phyloP scores from a whole-genome alignment of 345 rosid genomes.

The Eucalyptus rudis region DNA sequence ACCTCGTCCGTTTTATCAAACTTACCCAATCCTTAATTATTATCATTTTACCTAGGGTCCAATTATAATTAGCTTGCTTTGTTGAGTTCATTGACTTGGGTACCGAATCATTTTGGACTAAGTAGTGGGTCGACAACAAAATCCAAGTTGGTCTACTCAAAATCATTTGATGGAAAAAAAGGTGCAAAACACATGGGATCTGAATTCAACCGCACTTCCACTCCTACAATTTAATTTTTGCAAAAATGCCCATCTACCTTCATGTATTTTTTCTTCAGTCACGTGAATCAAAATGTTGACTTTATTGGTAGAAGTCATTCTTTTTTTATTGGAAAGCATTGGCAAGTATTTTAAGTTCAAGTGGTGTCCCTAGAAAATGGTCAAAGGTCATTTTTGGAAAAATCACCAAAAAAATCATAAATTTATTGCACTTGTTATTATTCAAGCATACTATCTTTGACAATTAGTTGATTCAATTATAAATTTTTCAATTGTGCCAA shows the following conservation, averaged over 20 bases:
- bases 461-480: neutral
- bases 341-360: neutral
- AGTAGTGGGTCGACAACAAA: constrained; percentile 8
- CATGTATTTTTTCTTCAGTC: neutral
- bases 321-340: neutral
- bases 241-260: neutral
- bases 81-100: neutral
- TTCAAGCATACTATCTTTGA: neutral
- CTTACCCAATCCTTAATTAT: neutral
- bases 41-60: neutral
- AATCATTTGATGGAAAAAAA: neutral
- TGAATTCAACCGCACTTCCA: neutral
- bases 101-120: neutral
- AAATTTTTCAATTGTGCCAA: neutral
- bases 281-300: neutral
- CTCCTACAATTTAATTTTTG: neutral
- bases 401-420: neutral
- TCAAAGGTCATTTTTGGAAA: neutral
- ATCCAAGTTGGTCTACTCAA: constrained; percentile 2
- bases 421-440: too few relatives aligned
- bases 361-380: neutral
- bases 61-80: neutral
- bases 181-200: neutral
- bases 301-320: neutral
- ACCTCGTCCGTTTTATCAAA: neutral